These are phyloP conservation scores for Sporothrix pseudoabietina DNA, from an alignment of 2,329 filamentous ascomycete genomes.

Conservation along the genomic window DNA sequence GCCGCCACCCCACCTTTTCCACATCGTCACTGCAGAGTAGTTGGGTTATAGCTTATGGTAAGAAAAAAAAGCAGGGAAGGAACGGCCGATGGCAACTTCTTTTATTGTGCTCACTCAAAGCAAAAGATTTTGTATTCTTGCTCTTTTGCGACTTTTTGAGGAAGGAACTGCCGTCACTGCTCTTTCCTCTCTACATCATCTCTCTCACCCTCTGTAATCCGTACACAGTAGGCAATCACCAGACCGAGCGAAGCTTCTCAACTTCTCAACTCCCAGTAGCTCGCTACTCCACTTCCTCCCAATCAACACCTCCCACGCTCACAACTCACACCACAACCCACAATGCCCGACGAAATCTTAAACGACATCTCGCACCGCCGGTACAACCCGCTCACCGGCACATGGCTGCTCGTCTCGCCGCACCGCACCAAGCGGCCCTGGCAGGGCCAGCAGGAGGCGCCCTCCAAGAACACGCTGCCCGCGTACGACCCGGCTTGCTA, in stretches of 20 bases:
- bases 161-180: background rate
- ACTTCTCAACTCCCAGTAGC: background rate
- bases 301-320: background rate
- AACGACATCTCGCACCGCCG: slow-evolving; percentile 96
- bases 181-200: background rate
- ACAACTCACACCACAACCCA: slow-evolving; percentile 36
- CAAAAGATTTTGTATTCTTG: background rate
- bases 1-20: slow-evolving; percentile 8
- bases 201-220: background rate
- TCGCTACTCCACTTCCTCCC: background rate
- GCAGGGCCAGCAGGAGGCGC: slow-evolving; percentile 82
- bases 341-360: slow-evolving; percentile 74
- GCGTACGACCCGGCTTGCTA: slow-evolving; percentile 89
- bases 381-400: slow-evolving; percentile 87
- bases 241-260: no score
- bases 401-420: slow-evolving; percentile 92
- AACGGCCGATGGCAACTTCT: slow-evolving; percentile 16
- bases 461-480: slow-evolving; percentile 69
- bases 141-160: background rate
- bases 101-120: background rate
- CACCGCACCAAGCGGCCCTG: slow-evolving; percentile 96
- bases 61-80: slow-evolving; percentile 6
- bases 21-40: slow-evolving; percentile 6
- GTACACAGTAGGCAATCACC: no score
- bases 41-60: no score